Base-by-base conservation (phyloP, 208 protist species). In the Leishmania martiniquensis region DNA sequence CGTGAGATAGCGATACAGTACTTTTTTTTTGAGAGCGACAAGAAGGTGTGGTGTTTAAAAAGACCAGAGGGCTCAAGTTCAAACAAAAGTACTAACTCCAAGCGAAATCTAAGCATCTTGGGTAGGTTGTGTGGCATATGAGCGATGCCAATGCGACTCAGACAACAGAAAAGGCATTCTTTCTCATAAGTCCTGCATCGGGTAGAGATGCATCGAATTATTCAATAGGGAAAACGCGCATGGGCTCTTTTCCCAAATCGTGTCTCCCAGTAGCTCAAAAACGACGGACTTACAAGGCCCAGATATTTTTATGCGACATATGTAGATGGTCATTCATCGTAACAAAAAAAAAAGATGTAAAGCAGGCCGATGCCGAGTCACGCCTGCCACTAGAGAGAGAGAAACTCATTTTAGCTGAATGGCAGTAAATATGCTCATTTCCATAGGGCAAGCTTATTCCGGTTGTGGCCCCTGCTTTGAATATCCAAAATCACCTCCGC, bases 381-480 rank as follows among this genome's bases (percentile, higher is more conserved):
- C 39, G 20, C 52, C 13, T 20, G 39, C 39, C 13, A n/a, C n/a
- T n/a, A n/a, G n/a, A 57, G n/a, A 25, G 73, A 13, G 66, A 57
- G 55, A 42, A 1, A 44, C 10, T 49, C 2, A 10, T 72, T 52
- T n/a, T 6, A 51, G 4, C 6, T 37, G 10, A 42, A 62, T 1
- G 47, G 3, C n/a, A 15, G 6, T 59, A 32, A 1, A 67, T 37
- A 1, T 76, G 62, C 37, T 75, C 71, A 79, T 34, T 80, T 84
- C 80, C 76, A 81, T 37, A 87, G 22, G 51, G 89, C 78, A 29
- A 97, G 85, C n/a, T 89, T 86, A 84, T 95, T 96, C 13, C 77
- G 29, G 68, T 96, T 95, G 80, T 96, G 89, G 0, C 93, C 93
- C 15, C 79, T 51, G 15, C 84, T 78, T 72, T 94, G 90, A 76